These are phyloP conservation scores for Persicaria tinctoria DNA, from an alignment of 148 eudicot species.

Conservation along the genomic window DNA sequence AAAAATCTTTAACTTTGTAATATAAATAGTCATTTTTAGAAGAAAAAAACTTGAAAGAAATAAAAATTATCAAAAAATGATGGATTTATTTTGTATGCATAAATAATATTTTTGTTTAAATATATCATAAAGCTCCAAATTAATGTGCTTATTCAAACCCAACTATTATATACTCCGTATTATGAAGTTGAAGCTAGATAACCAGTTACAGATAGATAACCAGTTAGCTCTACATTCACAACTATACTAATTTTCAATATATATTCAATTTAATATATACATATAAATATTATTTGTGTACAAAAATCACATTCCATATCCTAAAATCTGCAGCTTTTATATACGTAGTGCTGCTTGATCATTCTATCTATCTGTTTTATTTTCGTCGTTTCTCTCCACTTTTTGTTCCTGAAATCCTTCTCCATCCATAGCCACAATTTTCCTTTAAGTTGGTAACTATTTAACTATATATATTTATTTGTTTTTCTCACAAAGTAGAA, in stretches of 20 bases:
- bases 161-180: too few relatives aligned
- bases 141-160: too few relatives aligned
- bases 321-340: slow-evolving; percentile 35
- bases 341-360: slow-evolving; percentile 41
- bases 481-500: too few relatives aligned
- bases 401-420: neutral
- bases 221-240: neutral
- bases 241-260: neutral
- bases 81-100: too few relatives aligned
- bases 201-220: neutral
- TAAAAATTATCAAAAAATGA: too few relatives aligned
- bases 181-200: neutral
- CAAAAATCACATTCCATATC: slow-evolving; percentile 11
- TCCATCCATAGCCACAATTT: neutral
- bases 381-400: slow-evolving; percentile 14
- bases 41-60: too few relatives aligned
- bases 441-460: too few relatives aligned
- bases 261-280: neutral
- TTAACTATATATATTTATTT: too few relatives aligned
- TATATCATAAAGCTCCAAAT: too few relatives aligned
- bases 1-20: too few relatives aligned
- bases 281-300: neutral
- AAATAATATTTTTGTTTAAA: too few relatives aligned
- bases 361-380: neutral
- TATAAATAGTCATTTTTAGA: too few relatives aligned